Evolutionary conservation across 257 asterid genomes (phyloP), one percentile per base, ranked within the genome.

Genomic region (Lithospermum erythrorhizon): DNA sequence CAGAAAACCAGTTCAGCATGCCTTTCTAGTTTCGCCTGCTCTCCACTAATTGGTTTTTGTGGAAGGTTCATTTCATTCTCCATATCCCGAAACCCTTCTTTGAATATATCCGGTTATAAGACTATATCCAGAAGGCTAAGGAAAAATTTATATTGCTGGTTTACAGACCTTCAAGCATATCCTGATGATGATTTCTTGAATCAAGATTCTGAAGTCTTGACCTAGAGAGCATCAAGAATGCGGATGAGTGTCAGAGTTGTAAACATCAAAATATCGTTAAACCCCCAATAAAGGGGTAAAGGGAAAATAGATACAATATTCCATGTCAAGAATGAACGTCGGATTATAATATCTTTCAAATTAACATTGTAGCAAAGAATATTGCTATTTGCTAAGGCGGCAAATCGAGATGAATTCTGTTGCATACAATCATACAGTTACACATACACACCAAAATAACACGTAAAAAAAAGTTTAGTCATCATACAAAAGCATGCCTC

Each of bases 71-170:
- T 66, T 64, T 78, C 73, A 58, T 69, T 71, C 61, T 69, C 71
- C 60, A 68, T 70, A 59, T 73, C 73, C 57, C 59, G 58, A 61
- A 61, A 74, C 78, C 79, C 97, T 84, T 85, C 65, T 52, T 66
- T 37, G 54, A 45, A 61, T 47, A 74, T 45, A 9, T 19, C 63
- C 48, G 24, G 24, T 57, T 23, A 68, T 64, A 35, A 63, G 66
- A 59, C 23, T 59, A 41, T 25, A 18, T 53, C 2, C 22, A 5
- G 56, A 53, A 9, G 11, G 22, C 23, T n/a, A 18, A 53, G 24
- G 27, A 24, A 2, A 24, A 24, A 53, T 5, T 3, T 53, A 19
- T 18, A 5, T 0, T 16, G 21, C 70, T 53, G 30, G 35, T 63
- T 27, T 53, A 74, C 79, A 65, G 54, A 86, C 93, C 90, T 76